Evolutionary conservation across 192 early-diverging fungal species (phyloP), one percentile per base, ranked within the genome.

Genomic region (Thoreauomyces humboldtii): DNA sequence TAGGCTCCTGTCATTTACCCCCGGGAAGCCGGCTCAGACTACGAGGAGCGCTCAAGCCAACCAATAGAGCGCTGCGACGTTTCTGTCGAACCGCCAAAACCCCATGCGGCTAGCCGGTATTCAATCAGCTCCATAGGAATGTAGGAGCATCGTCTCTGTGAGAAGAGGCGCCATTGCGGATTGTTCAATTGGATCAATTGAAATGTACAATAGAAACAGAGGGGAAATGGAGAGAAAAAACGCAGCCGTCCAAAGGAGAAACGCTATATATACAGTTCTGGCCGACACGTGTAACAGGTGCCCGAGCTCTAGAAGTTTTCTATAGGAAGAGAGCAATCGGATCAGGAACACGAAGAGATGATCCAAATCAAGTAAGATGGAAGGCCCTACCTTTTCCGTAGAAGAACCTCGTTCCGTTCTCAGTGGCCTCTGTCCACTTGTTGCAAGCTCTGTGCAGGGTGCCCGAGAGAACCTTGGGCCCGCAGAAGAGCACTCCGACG

Each of bases 401-500:
- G 56, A 81, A 91, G 67, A 91, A 91, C 47, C 83, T 70, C 31
- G 87, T 89, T 19, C 89, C 89, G 21, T 82, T 75, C 31, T 73
- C 73, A 11, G 78, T 74, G 17, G 82, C 76, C 36, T 85, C 73
- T 21, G 81, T 87, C 75, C 77, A 87, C 60, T 78, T 82, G 59
- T 87, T 87, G 54, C 82, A 83, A 4, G 75, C 70, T 29, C 74
- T 75, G 65, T 89, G 88, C 14, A 93, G 77, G 3, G 75, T 75
- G 12, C 78, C 72, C 32, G 81, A 81, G 34, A 94, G 63, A 22
- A 83, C 83, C 52, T 87, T 87, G 11, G 90, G 90, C 11, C 92
- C 92, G 48, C 92, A 94, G 67, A 91, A 94, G 53, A 94, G 91
- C 24, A 93, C 91, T 9, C 92, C 92, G 36, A 93, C 77, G 58